phyloP scores from a whole-genome alignment of 805 yeast genomes.

The Spathaspora arborariae region DNA sequence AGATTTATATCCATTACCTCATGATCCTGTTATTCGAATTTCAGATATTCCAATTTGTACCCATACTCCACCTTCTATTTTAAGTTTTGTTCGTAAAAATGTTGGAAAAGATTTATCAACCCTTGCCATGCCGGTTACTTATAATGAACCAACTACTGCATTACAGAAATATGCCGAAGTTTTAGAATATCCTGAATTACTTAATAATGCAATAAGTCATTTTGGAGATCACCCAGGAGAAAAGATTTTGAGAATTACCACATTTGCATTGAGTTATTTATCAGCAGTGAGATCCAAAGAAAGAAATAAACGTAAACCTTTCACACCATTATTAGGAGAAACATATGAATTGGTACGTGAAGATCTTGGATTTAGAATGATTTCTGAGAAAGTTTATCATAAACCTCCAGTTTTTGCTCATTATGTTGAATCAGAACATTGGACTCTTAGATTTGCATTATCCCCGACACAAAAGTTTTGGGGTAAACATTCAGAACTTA shows the following conservation, averaged over 20 bases:
- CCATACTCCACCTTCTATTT: conserved; percentile 75
- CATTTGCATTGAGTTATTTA: conserved; percentile 75
- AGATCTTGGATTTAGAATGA: conserved; percentile 66
- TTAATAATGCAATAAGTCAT: conserved; percentile 56
- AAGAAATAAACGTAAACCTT: conserved; percentile 82
- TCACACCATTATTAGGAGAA: conserved; percentile 92
- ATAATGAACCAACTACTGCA: conserved; percentile 86
- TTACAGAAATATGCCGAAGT: conserved; percentile 77
- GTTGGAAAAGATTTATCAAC: conserved; percentile 88
- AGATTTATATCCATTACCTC: conserved; percentile 65
- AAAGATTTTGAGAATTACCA: conserved; percentile 63
- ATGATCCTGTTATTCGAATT: conserved; percentile 47
- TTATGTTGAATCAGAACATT: conserved; percentile 64
- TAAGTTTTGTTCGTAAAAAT: conserved; percentile 78
- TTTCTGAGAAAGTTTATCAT: conserved; percentile 86
- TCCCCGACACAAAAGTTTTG: conserved; percentile 85
- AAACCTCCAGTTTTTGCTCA: conserved; percentile 84
- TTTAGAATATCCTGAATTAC: conserved; percentile 68
- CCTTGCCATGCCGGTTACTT: conserved; percentile 89
- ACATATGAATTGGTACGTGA: conserved; percentile 88
- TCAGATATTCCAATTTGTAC: conserved; percentile 54
- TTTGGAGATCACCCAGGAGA: conserved; percentile 50
- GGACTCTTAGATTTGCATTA: conserved; percentile 67
- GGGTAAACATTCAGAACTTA: conserved; percentile 89
- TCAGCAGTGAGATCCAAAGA: conserved; percentile 71